A percentile compares a stretch with the other conserved stretches of the same genome.
phyloP scores from a whole-genome alignment of 106 monocot genomes.

The Chionographis japonica region DNA sequence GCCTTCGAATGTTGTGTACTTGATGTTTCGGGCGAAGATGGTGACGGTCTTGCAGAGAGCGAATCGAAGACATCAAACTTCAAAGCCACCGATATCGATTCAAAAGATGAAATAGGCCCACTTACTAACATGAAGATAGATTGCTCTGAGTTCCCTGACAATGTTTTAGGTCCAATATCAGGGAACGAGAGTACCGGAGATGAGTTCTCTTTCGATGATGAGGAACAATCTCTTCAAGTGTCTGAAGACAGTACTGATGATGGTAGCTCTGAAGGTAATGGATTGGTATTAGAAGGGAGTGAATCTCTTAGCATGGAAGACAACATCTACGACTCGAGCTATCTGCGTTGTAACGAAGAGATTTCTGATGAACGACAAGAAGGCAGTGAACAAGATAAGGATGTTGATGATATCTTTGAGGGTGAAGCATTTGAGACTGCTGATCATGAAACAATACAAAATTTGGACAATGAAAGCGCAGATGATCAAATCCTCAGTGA shows the following conservation, averaged over 20 bases:
- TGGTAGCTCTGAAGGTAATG: not conserved
- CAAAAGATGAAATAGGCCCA: slow-evolving; percentile 1
- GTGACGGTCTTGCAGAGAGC: not conserved
- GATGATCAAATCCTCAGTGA: not conserved
- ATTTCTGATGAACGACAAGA: too few species aligned
- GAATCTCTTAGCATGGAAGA: not conserved
- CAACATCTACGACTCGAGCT: too few species aligned
- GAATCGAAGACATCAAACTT: not conserved
- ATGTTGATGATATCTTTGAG: not conserved
- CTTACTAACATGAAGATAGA: slow-evolving; percentile 5
- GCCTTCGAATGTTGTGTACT: not conserved
- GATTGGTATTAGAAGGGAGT: not conserved
- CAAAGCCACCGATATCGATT: slow-evolving; percentile 7
- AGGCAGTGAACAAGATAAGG: too few species aligned
- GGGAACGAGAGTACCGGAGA: not conserved
- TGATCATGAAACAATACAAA: slow-evolving; percentile 1
- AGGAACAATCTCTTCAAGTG: not conserved
- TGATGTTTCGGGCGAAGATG: not conserved
- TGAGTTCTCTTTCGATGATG: not conserved
- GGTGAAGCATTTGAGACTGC: slow-evolving; percentile 5
- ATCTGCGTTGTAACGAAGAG: too few species aligned
- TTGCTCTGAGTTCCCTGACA: slow-evolving; percentile 8
- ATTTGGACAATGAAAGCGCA: not conserved
- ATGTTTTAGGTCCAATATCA: not conserved
- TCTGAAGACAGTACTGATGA: not conserved